phyloP scores from a whole-genome alignment of 2,329 filamentous ascomycete genomes.

The Colletotrichum gigasporum region DNA sequence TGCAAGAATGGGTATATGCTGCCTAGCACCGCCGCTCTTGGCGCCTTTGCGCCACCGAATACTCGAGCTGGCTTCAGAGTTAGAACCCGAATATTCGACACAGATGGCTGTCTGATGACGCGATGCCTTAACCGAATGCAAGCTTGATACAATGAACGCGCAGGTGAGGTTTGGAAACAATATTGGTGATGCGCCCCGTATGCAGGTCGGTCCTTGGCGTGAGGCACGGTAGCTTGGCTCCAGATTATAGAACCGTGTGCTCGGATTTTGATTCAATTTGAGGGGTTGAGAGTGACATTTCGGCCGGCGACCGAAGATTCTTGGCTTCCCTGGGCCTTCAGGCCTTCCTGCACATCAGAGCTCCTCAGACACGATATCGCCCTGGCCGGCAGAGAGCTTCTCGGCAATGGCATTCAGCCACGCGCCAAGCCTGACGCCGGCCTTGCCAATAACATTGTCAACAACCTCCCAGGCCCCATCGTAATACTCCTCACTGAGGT shows the following conservation, averaged over 20 bases:
- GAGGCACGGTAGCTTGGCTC: background rate
- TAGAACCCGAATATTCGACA: too few species aligned
- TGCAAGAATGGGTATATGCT: too few species aligned
- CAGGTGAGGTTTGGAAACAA: background rate
- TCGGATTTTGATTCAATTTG: background rate
- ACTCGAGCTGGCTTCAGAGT: too few species aligned
- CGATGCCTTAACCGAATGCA: background rate
- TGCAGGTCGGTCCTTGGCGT: constrained; percentile 2
- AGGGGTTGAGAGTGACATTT: too few species aligned
- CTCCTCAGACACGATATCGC: constrained; percentile 2
- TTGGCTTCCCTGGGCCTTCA: background rate
- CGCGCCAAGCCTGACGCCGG: constrained; percentile 25
- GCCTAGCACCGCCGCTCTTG: background rate
- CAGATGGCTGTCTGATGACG: background rate
- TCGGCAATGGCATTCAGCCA: constrained; percentile 29
- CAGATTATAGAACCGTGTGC: background rate
- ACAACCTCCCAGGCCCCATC: constrained; percentile 29
- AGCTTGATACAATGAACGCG: background rate
- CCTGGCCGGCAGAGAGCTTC: background rate
- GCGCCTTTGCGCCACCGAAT: too few species aligned
- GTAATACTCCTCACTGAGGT: constrained; percentile 29
- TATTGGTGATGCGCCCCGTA: background rate
- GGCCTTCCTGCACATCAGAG: background rate
- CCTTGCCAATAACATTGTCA: constrained; percentile 25
- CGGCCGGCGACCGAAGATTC: background rate